phyloP scores from a whole-genome alignment of 2,329 filamentous ascomycete genomes.

The Capronia americana region DNA sequence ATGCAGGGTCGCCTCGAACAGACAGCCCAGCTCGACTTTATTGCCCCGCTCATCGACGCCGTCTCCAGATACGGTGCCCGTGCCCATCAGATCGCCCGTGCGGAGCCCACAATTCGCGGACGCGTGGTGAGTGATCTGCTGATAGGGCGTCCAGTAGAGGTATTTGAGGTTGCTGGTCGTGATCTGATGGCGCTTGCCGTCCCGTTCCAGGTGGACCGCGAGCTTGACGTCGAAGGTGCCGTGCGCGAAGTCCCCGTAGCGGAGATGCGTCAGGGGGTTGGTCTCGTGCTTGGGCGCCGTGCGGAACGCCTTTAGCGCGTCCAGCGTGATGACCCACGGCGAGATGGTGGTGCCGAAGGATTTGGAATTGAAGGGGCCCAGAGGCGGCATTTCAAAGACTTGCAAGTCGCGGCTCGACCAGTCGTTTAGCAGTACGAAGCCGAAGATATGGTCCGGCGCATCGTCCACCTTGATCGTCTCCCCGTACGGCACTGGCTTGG shows the following conservation, averaged over 20 bases:
- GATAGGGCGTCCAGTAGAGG: constrained; percentile 42
- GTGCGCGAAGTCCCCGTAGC: constrained; percentile 19
- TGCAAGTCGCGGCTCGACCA: constrained; percentile 62
- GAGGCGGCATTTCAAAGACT: constrained; percentile 64
- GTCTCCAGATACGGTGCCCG: constrained; percentile 40
- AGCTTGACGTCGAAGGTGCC: constrained; percentile 33
- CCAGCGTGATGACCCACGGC: constrained; percentile 66
- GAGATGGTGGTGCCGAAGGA: constrained; percentile 64
- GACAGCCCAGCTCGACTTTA: constrained; percentile 30
- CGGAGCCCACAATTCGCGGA: constrained; percentile 39
- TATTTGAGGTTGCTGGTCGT: constrained; percentile 40
- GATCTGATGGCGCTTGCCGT: constrained; percentile 37
- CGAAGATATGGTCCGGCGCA: constrained; percentile 64
- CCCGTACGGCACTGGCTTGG: constrained; percentile 49
- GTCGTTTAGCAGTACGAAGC: constrained; percentile 57
- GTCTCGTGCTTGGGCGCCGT: constrained; percentile 25
- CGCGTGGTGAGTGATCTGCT: constrained; percentile 39
- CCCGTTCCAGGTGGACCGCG: constrained; percentile 24
- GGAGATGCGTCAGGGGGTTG: constrained; percentile 26
- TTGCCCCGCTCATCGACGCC: constrained; percentile 23
- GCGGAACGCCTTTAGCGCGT: constrained; percentile 54
- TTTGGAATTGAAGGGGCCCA: constrained; percentile 67
- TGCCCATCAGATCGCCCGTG: constrained; percentile 41
- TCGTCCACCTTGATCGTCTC: constrained; percentile 49
- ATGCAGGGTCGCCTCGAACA: constrained; percentile 33